Percentiles rank a stretch among this genome's conserved stretches.
These are phyloP conservation scores for Entrophospora sp. DNA, from an alignment of 192 early-diverging fungal species.

Conservation along the genomic window DNA sequence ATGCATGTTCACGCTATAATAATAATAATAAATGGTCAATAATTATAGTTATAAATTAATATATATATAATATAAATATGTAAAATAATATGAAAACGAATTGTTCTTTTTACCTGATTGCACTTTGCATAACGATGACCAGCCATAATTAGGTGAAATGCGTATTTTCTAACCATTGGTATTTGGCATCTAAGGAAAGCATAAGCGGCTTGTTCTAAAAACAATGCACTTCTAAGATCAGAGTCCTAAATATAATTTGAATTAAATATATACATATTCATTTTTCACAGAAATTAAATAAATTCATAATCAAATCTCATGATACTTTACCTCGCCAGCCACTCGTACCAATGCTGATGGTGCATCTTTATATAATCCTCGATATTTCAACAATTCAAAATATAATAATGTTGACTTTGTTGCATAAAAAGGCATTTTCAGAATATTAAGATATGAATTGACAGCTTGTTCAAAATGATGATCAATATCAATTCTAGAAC, in stretches of 20 bases:
- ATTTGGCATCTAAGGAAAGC: slow-evolving; percentile 58
- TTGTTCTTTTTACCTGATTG: slow-evolving; percentile 47
- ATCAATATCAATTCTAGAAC: slow-evolving; percentile 42
- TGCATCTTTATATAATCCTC: slow-evolving; percentile 59
- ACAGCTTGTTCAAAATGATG: slow-evolving; percentile 68
- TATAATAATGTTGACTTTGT: slow-evolving; percentile 65
- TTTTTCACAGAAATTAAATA: no score
- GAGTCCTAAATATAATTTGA: slow-evolving; percentile 48
- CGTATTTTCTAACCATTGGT: slow-evolving; percentile 75
- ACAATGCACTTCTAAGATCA: slow-evolving; percentile 65
- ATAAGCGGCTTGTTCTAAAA: slow-evolving; percentile 86
- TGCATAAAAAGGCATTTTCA: slow-evolving; percentile 54
- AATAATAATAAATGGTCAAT: not conserved
- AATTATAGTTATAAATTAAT: no score
- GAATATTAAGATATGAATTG: slow-evolving; percentile 54
- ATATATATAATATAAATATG: no score
- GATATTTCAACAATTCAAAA: slow-evolving; percentile 73
- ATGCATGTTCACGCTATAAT: slow-evolving; percentile 60
- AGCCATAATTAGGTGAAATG: slow-evolving; percentile 84
- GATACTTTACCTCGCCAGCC: slow-evolving; percentile 55
- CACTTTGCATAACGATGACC: slow-evolving; percentile 74
- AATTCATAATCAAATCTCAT: no score
- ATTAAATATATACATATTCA: not conserved
- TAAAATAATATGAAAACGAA: not conserved
- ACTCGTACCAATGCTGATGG: slow-evolving; percentile 59